These are phyloP conservation scores for Thymus mandschuricus DNA, from an alignment of 257 asterid species.

Conservation along the genomic window DNA sequence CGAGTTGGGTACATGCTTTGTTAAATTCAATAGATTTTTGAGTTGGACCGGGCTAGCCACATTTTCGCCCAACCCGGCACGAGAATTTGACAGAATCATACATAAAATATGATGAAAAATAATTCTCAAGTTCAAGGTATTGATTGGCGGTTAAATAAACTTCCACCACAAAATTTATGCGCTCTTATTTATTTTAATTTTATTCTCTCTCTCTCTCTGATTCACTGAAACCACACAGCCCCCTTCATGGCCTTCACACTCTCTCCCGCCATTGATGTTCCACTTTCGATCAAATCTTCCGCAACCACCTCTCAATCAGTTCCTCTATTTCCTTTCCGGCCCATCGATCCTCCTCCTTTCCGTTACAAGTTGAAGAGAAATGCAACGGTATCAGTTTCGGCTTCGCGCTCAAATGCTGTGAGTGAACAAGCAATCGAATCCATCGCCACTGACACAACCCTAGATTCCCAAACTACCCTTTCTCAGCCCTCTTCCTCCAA, in stretches of 20 bases:
- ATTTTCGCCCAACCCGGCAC: no score
- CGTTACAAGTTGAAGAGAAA: conserved; percentile 28
- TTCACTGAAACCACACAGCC: not conserved
- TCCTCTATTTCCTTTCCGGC: conserved; percentile 29
- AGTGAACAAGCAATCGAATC: conserved; percentile 26
- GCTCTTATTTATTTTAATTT: not conserved
- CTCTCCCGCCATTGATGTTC: conserved; percentile 43
- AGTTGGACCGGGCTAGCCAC: no score
- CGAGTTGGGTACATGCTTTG: no score
- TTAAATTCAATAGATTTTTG: no score
- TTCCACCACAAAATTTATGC: conserved; percentile 27
- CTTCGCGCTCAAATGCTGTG: conserved; percentile 41
- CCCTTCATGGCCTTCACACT: conserved; percentile 60
- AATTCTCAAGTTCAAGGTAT: no score
- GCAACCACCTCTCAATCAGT: conserved; percentile 13
- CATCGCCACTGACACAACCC: conserved; percentile 34
- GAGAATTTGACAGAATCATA: no score
- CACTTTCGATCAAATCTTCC: conserved; percentile 30
- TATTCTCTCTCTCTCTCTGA: not conserved
- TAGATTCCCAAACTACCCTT: conserved; percentile 32
- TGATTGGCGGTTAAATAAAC: not conserved
- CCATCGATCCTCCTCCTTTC: conserved; percentile 36
- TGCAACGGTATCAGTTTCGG: conserved; percentile 28
- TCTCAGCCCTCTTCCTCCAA: conserved; percentile 51
- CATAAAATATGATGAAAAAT: no score